Evolutionary conservation across 1,284 basidiomycete species (phyloP).

Genomic region (Tausonia pullulans): DNA sequence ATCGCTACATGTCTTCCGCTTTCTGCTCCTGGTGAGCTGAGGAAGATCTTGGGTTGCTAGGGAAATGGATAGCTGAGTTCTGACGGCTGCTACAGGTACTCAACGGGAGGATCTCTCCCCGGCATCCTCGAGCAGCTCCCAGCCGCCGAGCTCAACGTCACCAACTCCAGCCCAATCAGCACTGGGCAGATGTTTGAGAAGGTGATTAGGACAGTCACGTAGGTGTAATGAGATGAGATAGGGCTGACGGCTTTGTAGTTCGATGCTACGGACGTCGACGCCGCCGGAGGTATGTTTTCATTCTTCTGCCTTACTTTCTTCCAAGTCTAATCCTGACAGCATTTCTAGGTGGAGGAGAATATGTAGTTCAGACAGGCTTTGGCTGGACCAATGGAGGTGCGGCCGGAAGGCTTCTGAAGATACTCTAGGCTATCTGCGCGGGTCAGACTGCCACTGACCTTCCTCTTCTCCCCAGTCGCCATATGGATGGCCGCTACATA

Average conservation of each 20-base stretch:
- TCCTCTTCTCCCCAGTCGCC: constrained; percentile 15
- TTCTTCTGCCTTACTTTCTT: constrained; percentile 38
- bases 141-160: constrained; percentile 59
- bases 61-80: not conserved
- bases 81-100: constrained; percentile 39
- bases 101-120: constrained; percentile 69
- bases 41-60: not conserved
- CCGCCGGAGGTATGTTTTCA: constrained; percentile 46
- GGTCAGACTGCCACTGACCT: not conserved
- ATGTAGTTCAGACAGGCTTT: constrained; percentile 43
- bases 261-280: constrained; percentile 55
- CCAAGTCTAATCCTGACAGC: constrained; percentile 12
- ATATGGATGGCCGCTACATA: constrained; percentile 65
- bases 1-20: constrained; percentile 67
- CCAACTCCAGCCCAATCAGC: constrained; percentile 36
- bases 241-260: constrained; percentile 23
- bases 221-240: not conserved
- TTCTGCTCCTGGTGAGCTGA: constrained; percentile 72
- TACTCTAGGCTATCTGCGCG: not conserved
- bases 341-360: constrained; percentile 17
- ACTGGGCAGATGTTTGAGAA: constrained; percentile 76
- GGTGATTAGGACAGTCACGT: constrained; percentile 19
- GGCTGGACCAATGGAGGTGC: constrained; percentile 67
- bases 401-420: not conserved
- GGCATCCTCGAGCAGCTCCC: constrained; percentile 57